Conservation (phyloP, 2,329 filamentous ascomycete species). For the Monosporascus sp. region DNA sequence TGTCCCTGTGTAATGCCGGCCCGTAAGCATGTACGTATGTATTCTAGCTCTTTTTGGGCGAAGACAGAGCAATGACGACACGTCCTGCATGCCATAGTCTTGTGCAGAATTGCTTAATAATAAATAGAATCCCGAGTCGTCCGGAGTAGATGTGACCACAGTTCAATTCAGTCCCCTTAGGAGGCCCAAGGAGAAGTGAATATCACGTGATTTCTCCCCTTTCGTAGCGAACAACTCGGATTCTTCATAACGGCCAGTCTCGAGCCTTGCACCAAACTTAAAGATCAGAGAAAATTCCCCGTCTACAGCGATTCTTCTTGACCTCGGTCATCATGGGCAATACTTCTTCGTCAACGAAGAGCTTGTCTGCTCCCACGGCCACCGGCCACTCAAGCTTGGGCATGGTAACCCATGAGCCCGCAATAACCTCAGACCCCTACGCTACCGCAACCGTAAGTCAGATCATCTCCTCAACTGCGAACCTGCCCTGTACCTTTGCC, state of each 20-base stretch:
- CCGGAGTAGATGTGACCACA: not conserved
- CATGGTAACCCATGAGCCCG: not conserved
- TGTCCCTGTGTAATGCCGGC: not conserved
- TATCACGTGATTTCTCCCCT: too few species aligned
- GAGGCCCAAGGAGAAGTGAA: too few species aligned
- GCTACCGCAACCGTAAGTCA: not conserved
- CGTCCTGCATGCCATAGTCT: not conserved
- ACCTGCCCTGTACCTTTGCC: too few species aligned
- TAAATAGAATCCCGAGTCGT: not conserved
- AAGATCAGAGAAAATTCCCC: too few species aligned
- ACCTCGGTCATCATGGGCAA: not conserved
- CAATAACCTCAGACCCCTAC: not conserved
- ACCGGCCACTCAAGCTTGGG: not conserved
- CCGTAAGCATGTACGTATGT: not conserved
- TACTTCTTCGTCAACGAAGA: not conserved
- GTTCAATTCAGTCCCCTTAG: too few species aligned
- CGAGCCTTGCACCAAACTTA: too few species aligned
- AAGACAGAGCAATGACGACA: not conserved
- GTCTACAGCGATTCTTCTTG: not conserved
- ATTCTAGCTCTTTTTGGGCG: not conserved
- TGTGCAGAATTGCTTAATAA: not conserved
- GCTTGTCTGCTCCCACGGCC: not conserved
- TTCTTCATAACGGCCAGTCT: too few species aligned
- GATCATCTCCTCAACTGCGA: not conserved
- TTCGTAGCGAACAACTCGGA: too few species aligned